Conservation (phyloP, 2,329 filamentous ascomycete genomes). For the Fusarium odoratissimum region DNA sequence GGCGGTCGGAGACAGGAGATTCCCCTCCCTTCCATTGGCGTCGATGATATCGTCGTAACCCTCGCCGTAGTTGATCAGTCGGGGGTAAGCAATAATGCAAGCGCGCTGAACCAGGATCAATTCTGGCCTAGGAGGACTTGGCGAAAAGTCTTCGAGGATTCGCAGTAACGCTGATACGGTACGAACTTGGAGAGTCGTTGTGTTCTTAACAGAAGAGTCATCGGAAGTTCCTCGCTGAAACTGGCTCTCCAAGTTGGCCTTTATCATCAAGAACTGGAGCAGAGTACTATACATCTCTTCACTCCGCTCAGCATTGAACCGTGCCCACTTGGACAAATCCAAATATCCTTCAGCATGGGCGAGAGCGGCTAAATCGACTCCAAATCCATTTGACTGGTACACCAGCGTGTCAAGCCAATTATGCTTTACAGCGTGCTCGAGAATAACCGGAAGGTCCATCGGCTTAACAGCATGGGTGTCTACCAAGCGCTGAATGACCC, state of each 20-base stretch:
- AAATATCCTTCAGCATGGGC: constrained; percentile 85
- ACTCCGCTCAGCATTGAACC: constrained; percentile 73
- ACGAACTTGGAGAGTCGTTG: constrained; percentile 82
- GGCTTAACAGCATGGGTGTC: constrained; percentile 83
- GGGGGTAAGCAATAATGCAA: constrained; percentile 92
- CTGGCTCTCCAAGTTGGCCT: constrained; percentile 82
- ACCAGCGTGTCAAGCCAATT: constrained; percentile 87
- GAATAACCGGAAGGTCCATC: constrained; percentile 57
- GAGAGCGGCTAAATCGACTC: constrained; percentile 85
- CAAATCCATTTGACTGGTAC: constrained; percentile 83
- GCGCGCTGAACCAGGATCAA: constrained; percentile 84
- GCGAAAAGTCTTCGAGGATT: constrained; percentile 78
- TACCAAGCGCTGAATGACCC: constrained; percentile 84
- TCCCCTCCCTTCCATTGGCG: constrained; percentile 82
- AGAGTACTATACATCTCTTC: constrained; percentile 77
- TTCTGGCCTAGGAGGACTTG: constrained; percentile 70
- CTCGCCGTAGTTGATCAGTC: constrained; percentile 95
- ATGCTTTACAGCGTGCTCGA: constrained; percentile 78
- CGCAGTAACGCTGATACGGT: constrained; percentile 85
- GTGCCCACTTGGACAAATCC: constrained; percentile 84
- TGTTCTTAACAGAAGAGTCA: constrained; percentile 66
- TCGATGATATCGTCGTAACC: constrained; percentile 94
- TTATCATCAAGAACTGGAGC: constrained; percentile 84
- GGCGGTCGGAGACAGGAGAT: constrained; percentile 80
- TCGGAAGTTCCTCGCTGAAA: constrained; percentile 76